Conservation (phyloP, 768 basidiomycete species). For the Asterophora lycoperdoides region DNA sequence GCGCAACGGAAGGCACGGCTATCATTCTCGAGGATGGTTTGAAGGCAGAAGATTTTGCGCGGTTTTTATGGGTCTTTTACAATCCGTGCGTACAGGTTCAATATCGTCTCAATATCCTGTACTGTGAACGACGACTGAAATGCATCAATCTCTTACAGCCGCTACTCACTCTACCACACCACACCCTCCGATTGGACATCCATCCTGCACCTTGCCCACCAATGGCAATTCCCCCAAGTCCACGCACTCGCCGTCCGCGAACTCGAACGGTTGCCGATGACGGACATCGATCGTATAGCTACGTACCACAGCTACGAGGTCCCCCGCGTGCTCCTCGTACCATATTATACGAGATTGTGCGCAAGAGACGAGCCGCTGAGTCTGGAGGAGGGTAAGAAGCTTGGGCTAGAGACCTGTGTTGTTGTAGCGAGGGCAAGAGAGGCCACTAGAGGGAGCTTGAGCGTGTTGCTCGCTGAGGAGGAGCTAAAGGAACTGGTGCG, state of each 20-base stretch:
- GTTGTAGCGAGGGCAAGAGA: slow-evolving; percentile 51
- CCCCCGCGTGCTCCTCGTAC: slow-evolving; percentile 43
- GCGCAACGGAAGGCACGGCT: slow-evolving; percentile 36
- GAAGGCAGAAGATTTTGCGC: slow-evolving; percentile 34
- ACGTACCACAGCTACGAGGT: slow-evolving; percentile 52
- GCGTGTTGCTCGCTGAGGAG: slow-evolving; percentile 13
- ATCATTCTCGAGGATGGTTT: slow-evolving; percentile 35
- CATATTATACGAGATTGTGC: slow-evolving; percentile 53
- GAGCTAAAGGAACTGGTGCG: no score
- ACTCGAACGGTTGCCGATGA: slow-evolving; percentile 43
- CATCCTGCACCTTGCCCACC: slow-evolving; percentile 53
- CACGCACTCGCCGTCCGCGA: slow-evolving; percentile 56
- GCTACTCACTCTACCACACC: slow-evolving; percentile 53
- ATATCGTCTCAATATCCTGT: not conserved
- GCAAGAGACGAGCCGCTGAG: slow-evolving; percentile 46
- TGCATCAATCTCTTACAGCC: slow-evolving; percentile 29
- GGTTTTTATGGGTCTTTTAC: slow-evolving; percentile 55
- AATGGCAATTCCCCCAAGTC: slow-evolving; percentile 55
- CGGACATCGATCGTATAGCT: slow-evolving; percentile 48
- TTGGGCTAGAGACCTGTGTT: slow-evolving; percentile 52
- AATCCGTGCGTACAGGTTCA: slow-evolving; percentile 37
- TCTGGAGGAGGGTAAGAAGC: slow-evolving; percentile 47
- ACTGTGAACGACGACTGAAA: not conserved
- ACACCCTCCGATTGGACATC: slow-evolving; percentile 49
- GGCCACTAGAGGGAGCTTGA: slow-evolving; percentile 26